Evolutionary conservation across 306 rosid genomes (phyloP).

Genomic region (Myrica gale): DNA sequence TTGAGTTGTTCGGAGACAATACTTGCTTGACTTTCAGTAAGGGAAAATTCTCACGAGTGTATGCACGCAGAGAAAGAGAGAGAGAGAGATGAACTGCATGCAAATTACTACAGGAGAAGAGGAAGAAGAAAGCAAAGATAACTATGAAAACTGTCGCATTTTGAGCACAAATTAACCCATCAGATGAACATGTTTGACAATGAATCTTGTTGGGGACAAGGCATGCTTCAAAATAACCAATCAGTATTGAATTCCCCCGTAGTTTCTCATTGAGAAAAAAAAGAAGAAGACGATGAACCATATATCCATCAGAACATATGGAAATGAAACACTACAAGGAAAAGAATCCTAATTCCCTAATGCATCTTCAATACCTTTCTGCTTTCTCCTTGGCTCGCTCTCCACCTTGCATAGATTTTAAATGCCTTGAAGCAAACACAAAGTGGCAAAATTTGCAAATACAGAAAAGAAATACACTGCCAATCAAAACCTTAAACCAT

Average conservation of each 20-base stretch:
- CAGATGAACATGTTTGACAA: background rate
- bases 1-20: too few relatives aligned
- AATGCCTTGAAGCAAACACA: slow-evolving; percentile 23
- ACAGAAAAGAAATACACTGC: slow-evolving; percentile 11
- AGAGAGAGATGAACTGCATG: background rate
- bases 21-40: too few relatives aligned
- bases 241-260: background rate
- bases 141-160: background rate
- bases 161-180: background rate
- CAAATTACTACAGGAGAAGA: background rate
- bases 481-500: slow-evolving; percentile 5
- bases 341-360: slow-evolving; percentile 30
- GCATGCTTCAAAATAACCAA: background rate
- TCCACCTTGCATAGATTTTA: slow-evolving; percentile 60
- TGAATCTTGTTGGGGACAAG: slow-evolving; percentile 2
- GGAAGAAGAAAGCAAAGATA: background rate
- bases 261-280: background rate
- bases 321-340: slow-evolving; percentile 16
- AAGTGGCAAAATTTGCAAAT: slow-evolving; percentile 7
- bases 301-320: background rate
- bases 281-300: background rate
- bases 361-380: slow-evolving; percentile 49
- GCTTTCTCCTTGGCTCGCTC: slow-evolving; percentile 47
- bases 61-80: too few relatives aligned
- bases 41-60: too few relatives aligned